Evolutionary conservation across 805 yeast species (phyloP).

Genomic region (Scheffersomyces spartinae): DNA sequence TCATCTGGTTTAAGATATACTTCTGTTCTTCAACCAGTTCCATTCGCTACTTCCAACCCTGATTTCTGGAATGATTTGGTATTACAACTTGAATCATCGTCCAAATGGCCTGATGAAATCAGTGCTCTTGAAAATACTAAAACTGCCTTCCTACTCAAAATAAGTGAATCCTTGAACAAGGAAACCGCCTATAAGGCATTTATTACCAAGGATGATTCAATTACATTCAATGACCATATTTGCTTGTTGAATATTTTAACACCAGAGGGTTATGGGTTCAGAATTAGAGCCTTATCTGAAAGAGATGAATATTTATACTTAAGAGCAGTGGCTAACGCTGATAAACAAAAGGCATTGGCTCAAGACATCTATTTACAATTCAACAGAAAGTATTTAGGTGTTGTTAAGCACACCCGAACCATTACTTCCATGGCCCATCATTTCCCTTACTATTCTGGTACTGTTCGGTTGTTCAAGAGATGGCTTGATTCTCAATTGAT

Average conservation of each 20-base stretch:
- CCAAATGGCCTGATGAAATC: slow-evolving; percentile 94
- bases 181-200: slow-evolving; percentile 46
- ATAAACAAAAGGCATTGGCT: slow-evolving; percentile 46
- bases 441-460: slow-evolving; percentile 63
- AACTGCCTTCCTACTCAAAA: slow-evolving; percentile 74
- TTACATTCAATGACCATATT: slow-evolving; percentile 55
- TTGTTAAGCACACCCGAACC: slow-evolving; percentile 73
- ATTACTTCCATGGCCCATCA: slow-evolving; percentile 60
- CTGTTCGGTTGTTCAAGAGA: slow-evolving; percentile 73
- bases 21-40: slow-evolving; percentile 68
- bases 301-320: slow-evolving; percentile 68
- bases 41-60: slow-evolving; percentile 64
- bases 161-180: slow-evolving; percentile 35
- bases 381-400: slow-evolving; percentile 51
- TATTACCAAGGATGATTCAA: slow-evolving; percentile 51
- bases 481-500: slow-evolving; percentile 85
- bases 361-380: slow-evolving; percentile 56
- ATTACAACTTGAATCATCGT: slow-evolving; percentile 78
- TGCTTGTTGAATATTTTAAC: slow-evolving; percentile 55
- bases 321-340: slow-evolving; percentile 58
- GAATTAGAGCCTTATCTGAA: slow-evolving; percentile 66
- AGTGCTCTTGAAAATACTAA: slow-evolving; percentile 79
- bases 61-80: slow-evolving; percentile 74
- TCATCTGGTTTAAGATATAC: slow-evolving; percentile 69
- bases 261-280: slow-evolving; percentile 87